A percentile compares a stretch with the other conserved stretches of the same genome.
Conservation (phyloP, 371 early-diverging fungal species). For the Lichtheimia ornata region DNA sequence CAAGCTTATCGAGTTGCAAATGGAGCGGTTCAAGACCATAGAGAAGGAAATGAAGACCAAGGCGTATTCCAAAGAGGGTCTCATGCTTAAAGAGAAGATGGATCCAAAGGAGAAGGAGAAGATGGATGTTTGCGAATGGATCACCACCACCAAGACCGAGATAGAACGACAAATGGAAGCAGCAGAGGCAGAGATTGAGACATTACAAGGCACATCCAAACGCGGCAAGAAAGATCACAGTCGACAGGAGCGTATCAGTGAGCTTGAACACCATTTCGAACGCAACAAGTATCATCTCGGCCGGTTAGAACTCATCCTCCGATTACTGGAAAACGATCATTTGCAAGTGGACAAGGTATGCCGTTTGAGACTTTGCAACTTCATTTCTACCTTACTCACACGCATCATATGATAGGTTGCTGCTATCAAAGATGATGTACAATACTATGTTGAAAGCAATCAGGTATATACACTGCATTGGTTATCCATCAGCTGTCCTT, state of each 20-base stretch:
- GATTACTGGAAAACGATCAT: constrained; percentile 91
- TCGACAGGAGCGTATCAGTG: constrained; percentile 69
- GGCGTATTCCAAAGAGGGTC: constrained; percentile 95
- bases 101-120: constrained; percentile 95
- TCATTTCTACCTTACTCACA: too few species aligned
- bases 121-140: constrained; percentile 78
- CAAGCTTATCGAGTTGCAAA: constrained; percentile 94
- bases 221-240: constrained; percentile 75
- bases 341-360: constrained; percentile 78
- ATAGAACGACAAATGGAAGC: constrained; percentile 87
- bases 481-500: not conserved
- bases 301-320: constrained; percentile 86
- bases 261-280: constrained; percentile 75
- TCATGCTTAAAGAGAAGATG: constrained; percentile 74
- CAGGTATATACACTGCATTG: constrained; percentile 38
- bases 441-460: constrained; percentile 89
- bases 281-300: constrained; percentile 89
- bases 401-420: constrained; percentile 48
- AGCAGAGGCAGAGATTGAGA: constrained; percentile 89
- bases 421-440: constrained; percentile 82
- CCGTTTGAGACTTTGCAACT: too few species aligned
- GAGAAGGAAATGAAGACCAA: constrained; percentile 99
- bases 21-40: constrained; percentile 96
- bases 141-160: constrained; percentile 79
- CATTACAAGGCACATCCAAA: constrained; percentile 70